A percentile compares a stretch with the other conserved stretches of the same genome.
phyloP scores from a whole-genome alignment of 495 filamentous ascomycete genomes.

The Alectoria sarmentosa region DNA sequence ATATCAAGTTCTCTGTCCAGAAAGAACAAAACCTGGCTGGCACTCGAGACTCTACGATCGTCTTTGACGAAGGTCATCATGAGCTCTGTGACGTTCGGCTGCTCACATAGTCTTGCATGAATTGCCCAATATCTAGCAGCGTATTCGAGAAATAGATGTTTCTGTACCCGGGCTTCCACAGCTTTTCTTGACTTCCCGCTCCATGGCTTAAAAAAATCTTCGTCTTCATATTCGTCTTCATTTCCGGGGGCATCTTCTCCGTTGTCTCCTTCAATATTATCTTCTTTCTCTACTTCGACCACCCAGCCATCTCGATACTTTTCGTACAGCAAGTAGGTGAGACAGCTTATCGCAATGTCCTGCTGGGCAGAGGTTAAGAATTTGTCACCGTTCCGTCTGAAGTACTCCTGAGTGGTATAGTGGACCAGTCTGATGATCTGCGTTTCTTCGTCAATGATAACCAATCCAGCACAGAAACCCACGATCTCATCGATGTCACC shows the following conservation, averaged over 20 bases:
- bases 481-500: too few species aligned
- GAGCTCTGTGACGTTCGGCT: background rate
- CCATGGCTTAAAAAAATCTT: too few species aligned
- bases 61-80: background rate
- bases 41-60: background rate
- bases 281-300: background rate
- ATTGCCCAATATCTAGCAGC: background rate
- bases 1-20: background rate
- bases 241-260: too few species aligned
- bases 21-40: background rate
- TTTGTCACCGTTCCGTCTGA: background rate
- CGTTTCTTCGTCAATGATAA: too few species aligned
- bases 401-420: too few species aligned
- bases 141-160: background rate
- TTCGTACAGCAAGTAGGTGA: conserved; percentile 3
- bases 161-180: background rate
- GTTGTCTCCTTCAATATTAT: too few species aligned
- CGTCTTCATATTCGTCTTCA: too few species aligned
- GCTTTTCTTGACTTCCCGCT: background rate
- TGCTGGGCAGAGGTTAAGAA: background rate
- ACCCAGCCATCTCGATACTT: background rate
- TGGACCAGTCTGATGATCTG: too few species aligned
- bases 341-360: conserved; percentile 4
- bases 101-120: background rate
- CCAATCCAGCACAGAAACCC: too few species aligned